Base-by-base conservation (phyloP, 2,329 filamentous ascomycete genomes). In the Alternaria novae-zelandiae region DNA sequence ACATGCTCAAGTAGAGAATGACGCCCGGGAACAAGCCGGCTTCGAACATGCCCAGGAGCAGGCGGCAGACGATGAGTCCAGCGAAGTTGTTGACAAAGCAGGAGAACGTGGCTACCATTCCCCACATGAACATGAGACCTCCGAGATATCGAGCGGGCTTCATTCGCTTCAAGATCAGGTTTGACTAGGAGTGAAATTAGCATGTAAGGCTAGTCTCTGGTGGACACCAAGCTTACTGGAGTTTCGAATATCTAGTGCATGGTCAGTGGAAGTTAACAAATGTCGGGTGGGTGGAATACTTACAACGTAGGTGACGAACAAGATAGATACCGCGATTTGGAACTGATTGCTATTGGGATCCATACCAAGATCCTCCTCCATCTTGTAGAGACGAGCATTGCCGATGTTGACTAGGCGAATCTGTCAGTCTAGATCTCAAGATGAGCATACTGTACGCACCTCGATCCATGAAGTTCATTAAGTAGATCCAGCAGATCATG, bases 401-500 rank as follows among this genome's bases (percentile, higher is more conserved):
- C 83, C 82, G 74, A 72, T 66, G 49, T 54, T 57, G 28, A 74
- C 67, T 71, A 20, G 6, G 13, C 13, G 13, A 6, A 3, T 4
- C 21, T 15, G 54, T 66, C 7, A 64, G 57, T 41, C 9, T 26
- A 6, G 20, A 11, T 10, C 12, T 60, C 5, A 43, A 28, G n/a
- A 25, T 8, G 10, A 15, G 13, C 12, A 26, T 25, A 10, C 5
- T 9, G 4, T 13, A 51, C 66, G 54, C 68, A 80, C 83, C 83
- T 57, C 87, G 81, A 73, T 89, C 87, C 71, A 74, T 70, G 51
- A 73, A 74, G 15, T 71, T 73, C 67, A 73, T 72, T 20, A 89
- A 70, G 64, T 87, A 89, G 5, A 87, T 81, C 50, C 86, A 74
- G 82, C 86, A 87, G 61, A 88, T 84, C 58, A 87, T 82, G 0